Percentiles rank a stretch among this genome's conserved stretches.
Evolutionary conservation across 2,329 filamentous ascomycete genomes (phyloP).

Genomic region (Epichloe uncinata): DNA sequence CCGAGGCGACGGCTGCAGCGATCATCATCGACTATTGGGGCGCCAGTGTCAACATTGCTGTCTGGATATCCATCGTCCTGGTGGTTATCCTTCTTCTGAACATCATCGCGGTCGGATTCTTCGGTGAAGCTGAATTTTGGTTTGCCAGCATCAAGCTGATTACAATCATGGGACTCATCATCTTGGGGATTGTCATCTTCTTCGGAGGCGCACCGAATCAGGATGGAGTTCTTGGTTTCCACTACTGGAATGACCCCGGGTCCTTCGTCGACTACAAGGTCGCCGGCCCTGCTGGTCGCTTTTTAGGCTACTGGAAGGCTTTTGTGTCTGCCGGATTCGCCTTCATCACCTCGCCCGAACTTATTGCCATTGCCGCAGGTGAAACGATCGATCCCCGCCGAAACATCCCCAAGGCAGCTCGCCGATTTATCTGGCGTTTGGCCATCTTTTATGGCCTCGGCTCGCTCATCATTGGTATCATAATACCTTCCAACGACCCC

Average conservation of each 20-base stretch:
- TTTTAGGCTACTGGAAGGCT: constrained; percentile 45
- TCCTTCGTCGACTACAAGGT: constrained; percentile 36
- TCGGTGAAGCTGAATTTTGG: constrained; percentile 50
- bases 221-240: constrained; percentile 31
- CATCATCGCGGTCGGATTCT: constrained; percentile 41
- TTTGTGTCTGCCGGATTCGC: constrained; percentile 45
- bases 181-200: constrained; percentile 41
- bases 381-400: constrained; percentile 51
- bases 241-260: constrained; percentile 25
- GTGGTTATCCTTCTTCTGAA: constrained; percentile 41
- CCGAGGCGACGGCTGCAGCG: constrained; percentile 43
- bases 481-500: constrained; percentile 51
- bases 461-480: constrained; percentile 45
- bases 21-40: constrained; percentile 50
- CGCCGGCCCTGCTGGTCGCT: constrained; percentile 33
- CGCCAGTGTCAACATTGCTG: constrained; percentile 33
- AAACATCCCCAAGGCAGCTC: constrained; percentile 53
- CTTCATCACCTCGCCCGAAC: constrained; percentile 49
- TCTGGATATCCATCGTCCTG: constrained; percentile 48
- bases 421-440: constrained; percentile 48
- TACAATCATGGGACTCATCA: constrained; percentile 43
- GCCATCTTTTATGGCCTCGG: constrained; percentile 51
- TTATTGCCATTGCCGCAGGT: constrained; percentile 49
- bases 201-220: constrained; percentile 40
- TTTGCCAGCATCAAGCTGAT: constrained; percentile 48